Conservation (phyloP, 2,329 filamentous ascomycete genomes). For the Furcasterigmium furcatum region DNA sequence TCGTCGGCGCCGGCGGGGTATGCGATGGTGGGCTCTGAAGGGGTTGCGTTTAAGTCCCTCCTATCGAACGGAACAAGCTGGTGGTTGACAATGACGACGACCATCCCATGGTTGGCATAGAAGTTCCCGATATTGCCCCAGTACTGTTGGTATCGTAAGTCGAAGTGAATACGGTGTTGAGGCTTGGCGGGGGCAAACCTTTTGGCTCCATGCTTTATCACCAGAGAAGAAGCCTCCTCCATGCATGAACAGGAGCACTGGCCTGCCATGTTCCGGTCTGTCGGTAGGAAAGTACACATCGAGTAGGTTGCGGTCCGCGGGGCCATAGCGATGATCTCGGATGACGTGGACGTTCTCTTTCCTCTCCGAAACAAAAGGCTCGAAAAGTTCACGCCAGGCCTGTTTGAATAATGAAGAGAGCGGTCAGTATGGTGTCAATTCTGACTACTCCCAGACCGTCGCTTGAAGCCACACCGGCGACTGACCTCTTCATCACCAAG, state of each 20-base stretch:
- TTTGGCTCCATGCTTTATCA: conserved; percentile 16
- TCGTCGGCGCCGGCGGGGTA: conserved; percentile 13
- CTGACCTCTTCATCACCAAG: neutral
- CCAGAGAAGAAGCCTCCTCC: conserved; percentile 53
- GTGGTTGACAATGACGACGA: conserved; percentile 10
- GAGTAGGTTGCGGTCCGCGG: neutral
- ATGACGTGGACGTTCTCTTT: neutral
- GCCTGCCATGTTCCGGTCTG: neutral
- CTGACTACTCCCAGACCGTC: neutral
- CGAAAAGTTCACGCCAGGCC: neutral
- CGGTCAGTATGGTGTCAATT: neutral
- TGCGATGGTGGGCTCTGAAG: neutral
- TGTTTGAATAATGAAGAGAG: neutral
- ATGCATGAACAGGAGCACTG: conserved; percentile 37
- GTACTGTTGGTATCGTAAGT: too few species aligned
- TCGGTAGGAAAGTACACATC: conserved; percentile 2
- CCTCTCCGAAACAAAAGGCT: neutral
- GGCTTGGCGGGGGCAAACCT: conserved; percentile 3
- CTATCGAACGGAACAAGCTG: conserved; percentile 8
- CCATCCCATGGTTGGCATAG: conserved; percentile 8
- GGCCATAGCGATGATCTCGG: neutral
- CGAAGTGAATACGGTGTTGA: too few species aligned
- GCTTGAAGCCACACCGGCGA: neutral
- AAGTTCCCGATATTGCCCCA: conserved; percentile 11
- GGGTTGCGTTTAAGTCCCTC: neutral